These are phyloP conservation scores for Mortierella sp. DNA, from an alignment of 371 early-diverging fungal species.

Conservation along the genomic window DNA sequence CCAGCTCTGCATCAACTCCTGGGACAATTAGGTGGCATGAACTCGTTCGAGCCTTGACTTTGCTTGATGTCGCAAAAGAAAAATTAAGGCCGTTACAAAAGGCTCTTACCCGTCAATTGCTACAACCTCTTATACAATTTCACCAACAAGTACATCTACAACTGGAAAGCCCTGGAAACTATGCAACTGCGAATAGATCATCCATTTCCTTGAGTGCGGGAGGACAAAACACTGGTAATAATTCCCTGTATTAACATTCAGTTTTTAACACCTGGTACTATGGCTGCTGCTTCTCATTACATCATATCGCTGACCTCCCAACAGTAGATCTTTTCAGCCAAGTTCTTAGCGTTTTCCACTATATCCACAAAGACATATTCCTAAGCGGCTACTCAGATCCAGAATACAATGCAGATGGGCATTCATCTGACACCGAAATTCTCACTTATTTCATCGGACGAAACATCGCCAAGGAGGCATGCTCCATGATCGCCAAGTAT, in stretches of 20 bases:
- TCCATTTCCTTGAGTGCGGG: constrained; percentile 15
- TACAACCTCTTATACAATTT: constrained; percentile 41
- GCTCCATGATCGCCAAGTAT: constrained; percentile 26
- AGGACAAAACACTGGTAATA: constrained; percentile 18
- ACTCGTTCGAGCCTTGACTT: constrained; percentile 28
- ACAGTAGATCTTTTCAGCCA: constrained; percentile 24
- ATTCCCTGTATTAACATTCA: not conserved
- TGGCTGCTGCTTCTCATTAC: not conserved
- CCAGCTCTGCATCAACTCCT: constrained; percentile 24
- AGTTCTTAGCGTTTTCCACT: constrained; percentile 27
- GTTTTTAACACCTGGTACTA: not conserved
- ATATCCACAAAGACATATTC: constrained; percentile 36
- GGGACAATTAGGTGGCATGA: constrained; percentile 49
- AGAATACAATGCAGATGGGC: constrained; percentile 25
- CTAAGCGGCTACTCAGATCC: constrained; percentile 21
- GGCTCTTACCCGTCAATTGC: constrained; percentile 16
- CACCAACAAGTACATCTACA: constrained; percentile 9
- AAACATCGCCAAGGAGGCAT: constrained; percentile 44
- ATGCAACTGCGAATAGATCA: constrained; percentile 16
- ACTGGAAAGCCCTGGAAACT: constrained; percentile 8
- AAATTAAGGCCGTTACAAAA: constrained; percentile 49
- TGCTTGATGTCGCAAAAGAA: constrained; percentile 33
- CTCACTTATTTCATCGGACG: constrained; percentile 39
- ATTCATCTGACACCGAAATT: constrained; percentile 39
- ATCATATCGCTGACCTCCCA: not conserved